Evolutionary conservation across 1,284 basidiomycete species (phyloP).

Genomic region (Schizopora paradoxa): DNA sequence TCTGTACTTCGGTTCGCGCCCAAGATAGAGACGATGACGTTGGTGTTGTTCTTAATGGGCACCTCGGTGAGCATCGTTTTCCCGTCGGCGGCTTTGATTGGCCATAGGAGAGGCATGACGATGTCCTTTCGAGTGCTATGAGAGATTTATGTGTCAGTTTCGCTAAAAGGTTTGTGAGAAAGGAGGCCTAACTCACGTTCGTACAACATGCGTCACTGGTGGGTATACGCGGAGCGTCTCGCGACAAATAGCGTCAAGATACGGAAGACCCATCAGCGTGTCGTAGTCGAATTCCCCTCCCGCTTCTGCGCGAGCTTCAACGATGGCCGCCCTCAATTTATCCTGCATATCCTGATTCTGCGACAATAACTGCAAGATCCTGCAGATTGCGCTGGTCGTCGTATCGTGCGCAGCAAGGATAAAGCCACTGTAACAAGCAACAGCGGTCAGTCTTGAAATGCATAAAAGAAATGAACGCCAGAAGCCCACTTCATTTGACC

Average conservation of each 20-base stretch:
- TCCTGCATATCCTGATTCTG: slow-evolving; percentile 23
- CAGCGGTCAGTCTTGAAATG: slow-evolving; percentile 19
- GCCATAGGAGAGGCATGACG: slow-evolving; percentile 18
- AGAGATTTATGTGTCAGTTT: slow-evolving; percentile 9
- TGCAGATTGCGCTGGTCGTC: slow-evolving; percentile 24
- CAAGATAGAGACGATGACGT: slow-evolving; percentile 18
- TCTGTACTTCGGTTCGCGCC: slow-evolving; percentile 19
- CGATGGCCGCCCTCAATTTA: slow-evolving; percentile 25
- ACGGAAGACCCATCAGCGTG: slow-evolving; percentile 26
- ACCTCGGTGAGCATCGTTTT: slow-evolving; percentile 9
- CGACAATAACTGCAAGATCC: slow-evolving; percentile 24
- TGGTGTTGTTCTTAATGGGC: slow-evolving; percentile 19
- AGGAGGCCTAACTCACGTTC: slow-evolving; percentile 10
- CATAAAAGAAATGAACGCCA: not conserved
- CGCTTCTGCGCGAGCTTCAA: slow-evolving; percentile 18
- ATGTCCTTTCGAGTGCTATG: slow-evolving; percentile 11
- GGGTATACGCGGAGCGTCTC: slow-evolving; percentile 27
- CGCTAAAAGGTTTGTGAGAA: slow-evolving; percentile 2
- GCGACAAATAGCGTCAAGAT: slow-evolving; percentile 30
- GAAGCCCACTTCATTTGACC: slow-evolving; percentile 30
- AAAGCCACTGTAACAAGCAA: slow-evolving; percentile 23
- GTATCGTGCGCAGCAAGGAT: slow-evolving; percentile 28
- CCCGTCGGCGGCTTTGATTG: slow-evolving; percentile 13
- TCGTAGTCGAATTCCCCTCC: slow-evolving; percentile 26
- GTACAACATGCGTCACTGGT: slow-evolving; percentile 1